Percentiles rank a stretch among this genome's conserved stretches.
These are phyloP conservation scores for Cercospora brassicicola DNA, from an alignment of 2,329 filamentous ascomycete species.

Conservation along the genomic window DNA sequence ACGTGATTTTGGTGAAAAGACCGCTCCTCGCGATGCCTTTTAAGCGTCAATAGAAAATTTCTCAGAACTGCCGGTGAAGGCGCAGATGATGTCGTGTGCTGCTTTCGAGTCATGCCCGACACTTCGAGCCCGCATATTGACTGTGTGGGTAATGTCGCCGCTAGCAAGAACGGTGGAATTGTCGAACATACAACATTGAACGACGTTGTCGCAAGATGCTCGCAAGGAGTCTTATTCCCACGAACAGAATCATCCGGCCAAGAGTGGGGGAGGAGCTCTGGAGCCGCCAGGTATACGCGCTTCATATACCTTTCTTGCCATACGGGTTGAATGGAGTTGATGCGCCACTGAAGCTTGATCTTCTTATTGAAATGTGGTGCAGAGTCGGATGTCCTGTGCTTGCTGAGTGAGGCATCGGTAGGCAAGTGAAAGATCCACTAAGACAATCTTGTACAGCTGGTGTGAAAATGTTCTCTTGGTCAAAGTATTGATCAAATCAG, in stretches of 20 bases:
- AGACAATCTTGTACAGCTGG: neutral
- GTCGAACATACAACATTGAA: neutral
- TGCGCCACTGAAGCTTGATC: neutral
- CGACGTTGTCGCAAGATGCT: neutral
- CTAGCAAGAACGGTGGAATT: neutral
- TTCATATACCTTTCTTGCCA: neutral
- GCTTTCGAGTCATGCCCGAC: neutral
- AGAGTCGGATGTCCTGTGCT: neutral
- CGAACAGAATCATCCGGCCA: too few species aligned
- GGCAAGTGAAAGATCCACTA: neutral
- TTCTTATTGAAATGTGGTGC: neutral
- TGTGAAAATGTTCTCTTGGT: neutral
- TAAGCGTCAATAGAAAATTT: neutral
- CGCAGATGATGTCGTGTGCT: neutral
- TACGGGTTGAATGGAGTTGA: neutral
- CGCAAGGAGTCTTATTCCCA: neutral
- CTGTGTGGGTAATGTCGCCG: neutral
- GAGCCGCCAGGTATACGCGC: neutral
- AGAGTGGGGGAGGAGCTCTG: neutral
- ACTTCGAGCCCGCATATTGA: neutral
- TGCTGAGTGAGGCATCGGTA: neutral
- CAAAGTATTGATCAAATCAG: neutral
- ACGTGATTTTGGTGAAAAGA: neutral
- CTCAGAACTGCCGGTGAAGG: neutral
- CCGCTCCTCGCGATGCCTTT: neutral